Conservation (phyloP, 1,284 basidiomycete species). For the Coriolopsis trogii region DNA sequence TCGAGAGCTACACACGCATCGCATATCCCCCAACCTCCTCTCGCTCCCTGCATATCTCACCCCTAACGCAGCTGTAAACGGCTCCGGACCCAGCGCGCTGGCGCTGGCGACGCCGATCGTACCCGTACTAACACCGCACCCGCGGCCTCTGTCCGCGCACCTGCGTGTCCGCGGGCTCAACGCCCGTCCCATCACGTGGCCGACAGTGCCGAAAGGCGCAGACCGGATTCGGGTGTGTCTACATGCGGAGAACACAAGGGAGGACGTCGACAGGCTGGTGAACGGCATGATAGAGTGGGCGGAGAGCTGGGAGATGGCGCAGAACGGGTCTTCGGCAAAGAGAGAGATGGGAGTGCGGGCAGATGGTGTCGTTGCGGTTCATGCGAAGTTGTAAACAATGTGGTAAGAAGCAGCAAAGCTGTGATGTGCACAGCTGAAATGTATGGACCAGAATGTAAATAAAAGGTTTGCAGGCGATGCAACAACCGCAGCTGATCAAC, state of each 20-base stretch:
- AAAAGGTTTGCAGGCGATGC: too few species aligned
- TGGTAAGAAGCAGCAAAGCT: too few species aligned
- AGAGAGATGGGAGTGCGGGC: neutral
- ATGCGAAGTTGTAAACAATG: conserved; percentile 25
- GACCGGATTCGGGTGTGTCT: conserved; percentile 87
- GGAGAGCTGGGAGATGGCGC: conserved; percentile 22
- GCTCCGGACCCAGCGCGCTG: too few species aligned
- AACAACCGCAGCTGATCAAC: too few species aligned
- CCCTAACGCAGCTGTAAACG: conserved; percentile 10
- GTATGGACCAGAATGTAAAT: too few species aligned
- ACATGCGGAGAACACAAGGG: conserved; percentile 71
- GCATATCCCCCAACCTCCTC: conserved; percentile 45
- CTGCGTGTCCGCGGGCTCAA: conserved; percentile 65
- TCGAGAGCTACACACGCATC: conserved; percentile 32
- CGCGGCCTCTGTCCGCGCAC: conserved; percentile 70
- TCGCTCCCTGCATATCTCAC: conserved; percentile 45
- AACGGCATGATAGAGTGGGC: conserved; percentile 35
- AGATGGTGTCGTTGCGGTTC: conserved; percentile 1
- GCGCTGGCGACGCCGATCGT: conserved; percentile 70
- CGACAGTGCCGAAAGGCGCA: conserved; percentile 82
- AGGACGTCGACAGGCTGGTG: conserved; percentile 66
- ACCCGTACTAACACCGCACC: conserved; percentile 78
- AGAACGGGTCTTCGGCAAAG: conserved; percentile 2
- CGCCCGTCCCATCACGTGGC: conserved; percentile 81
- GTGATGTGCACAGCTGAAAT: too few species aligned